A percentile compares a stretch with the other conserved stretches of the same genome.
Conservation (phyloP, 441 rosid genomes). For the Cnidoscolus chayamansa region DNA sequence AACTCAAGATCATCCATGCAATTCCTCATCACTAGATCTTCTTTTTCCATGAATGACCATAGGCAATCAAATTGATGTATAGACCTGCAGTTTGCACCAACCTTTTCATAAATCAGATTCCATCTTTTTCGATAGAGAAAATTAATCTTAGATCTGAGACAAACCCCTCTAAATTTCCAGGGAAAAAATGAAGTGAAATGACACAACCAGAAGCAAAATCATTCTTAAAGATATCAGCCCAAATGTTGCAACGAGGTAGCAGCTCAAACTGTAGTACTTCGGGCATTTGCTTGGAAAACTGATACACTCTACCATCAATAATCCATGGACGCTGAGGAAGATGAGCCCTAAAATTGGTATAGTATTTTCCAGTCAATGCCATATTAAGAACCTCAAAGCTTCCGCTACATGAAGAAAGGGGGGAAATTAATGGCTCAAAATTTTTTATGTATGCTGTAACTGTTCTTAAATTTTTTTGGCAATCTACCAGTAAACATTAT, state of each 20-base stretch:
- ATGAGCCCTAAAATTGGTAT: slow-evolving; percentile 41
- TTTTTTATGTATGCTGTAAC: neutral
- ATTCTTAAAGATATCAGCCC: slow-evolving; percentile 22
- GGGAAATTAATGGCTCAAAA: neutral
- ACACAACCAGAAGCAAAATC: slow-evolving; percentile 37
- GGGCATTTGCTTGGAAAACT: slow-evolving; percentile 42
- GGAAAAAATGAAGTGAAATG: slow-evolving; percentile 49
- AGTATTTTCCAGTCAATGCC: neutral
- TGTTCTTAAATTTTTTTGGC: neutral
- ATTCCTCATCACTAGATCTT: slow-evolving; percentile 39
- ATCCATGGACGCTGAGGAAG: slow-evolving; percentile 29
- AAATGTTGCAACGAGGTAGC: slow-evolving; percentile 31
- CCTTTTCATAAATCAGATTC: neutral
- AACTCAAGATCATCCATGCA: slow-evolving; percentile 43
- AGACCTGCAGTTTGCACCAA: slow-evolving; percentile 7
- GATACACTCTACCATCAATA: slow-evolving; percentile 34
- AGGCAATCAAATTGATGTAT: slow-evolving; percentile 5
- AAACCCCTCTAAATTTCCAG: slow-evolving; percentile 18
- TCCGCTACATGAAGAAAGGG: neutral
- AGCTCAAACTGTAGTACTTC: slow-evolving; percentile 39
- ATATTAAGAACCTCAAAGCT: slow-evolving; percentile 1
- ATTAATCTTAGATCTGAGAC: neutral
- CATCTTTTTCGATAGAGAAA: slow-evolving; percentile 1
- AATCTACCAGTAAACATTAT: neutral
- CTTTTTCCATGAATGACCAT: slow-evolving; percentile 25